Percentiles rank a stretch among this genome's conserved stretches.
phyloP scores from a whole-genome alignment of 176 grass and related monocot species.

The barley (Hordeum vulgare) region DNA sequence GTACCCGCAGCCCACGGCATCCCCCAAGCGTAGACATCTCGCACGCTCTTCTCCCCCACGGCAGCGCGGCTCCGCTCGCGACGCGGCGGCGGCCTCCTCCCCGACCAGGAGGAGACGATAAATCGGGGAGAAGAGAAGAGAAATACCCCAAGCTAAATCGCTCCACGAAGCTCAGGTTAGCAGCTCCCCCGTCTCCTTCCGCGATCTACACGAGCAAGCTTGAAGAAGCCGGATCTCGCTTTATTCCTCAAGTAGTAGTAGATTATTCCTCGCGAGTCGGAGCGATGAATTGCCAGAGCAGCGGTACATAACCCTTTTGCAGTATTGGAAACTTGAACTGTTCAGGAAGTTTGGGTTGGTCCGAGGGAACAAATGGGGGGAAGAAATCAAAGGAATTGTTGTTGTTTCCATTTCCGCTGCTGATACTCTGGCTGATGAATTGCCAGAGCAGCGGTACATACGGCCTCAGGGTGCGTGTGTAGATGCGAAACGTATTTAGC shows the following conservation, averaged over 20 bases:
- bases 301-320: neutral
- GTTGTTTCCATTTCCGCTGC: neutral
- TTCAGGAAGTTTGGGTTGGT: neutral
- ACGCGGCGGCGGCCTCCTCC: neutral
- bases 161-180: conserved; percentile 28
- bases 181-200: neutral
- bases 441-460: neutral
- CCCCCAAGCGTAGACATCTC: neutral
- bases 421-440: neutral
- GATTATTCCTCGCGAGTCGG: neutral
- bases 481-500: neutral
- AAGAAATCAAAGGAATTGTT: neutral
- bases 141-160: neutral
- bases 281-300: neutral
- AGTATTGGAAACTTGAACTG: neutral
- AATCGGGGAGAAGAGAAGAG: conserved; percentile 37
- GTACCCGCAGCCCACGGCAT: neutral
- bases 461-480: neutral
- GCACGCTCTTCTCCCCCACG: neutral
- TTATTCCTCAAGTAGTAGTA: neutral
- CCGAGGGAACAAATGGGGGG: neutral
- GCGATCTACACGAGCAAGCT: neutral
- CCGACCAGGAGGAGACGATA: conserved; percentile 19
- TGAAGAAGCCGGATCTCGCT: conserved; percentile 20
- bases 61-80: conserved; percentile 22